Base-by-base conservation (phyloP, 139 green algal species). In the Diplosphaera chodatii region DNA sequence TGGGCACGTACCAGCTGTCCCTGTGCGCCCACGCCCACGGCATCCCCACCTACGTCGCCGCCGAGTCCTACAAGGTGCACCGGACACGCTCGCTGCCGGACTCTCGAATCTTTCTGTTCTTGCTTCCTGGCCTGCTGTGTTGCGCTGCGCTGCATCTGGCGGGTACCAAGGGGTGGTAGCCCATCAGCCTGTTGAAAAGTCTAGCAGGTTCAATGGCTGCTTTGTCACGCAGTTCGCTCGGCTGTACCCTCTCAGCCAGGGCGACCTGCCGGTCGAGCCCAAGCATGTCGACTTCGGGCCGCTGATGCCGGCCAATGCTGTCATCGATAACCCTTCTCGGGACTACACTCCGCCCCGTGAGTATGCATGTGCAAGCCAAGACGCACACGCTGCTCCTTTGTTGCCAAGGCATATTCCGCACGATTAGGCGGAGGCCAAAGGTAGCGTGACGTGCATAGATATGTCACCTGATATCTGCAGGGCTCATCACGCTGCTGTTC, bases 21-120 rank as follows among this genome's bases (percentile, higher is more conserved):
- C 63, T 94, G n/a, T 79, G 81, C 10, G 90, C 93, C 20, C 83
- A 90, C 66, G 88, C 85, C 27, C 81, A 91, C 40, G 84, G 84
- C 59, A 94, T 92, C 69, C 94, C 94, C 16, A 85, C 98, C 28
- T 98, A 98, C 70, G 91, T 97, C 15, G 93, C 94, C 4, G 91
- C 92, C 31, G 94, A 98, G 81, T 89, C 74, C 34, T 98, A 96
- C 83, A 98, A 98, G 74, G 74, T 75, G 41, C n/a, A n/a, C n/a
- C n/a, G n/a, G n/a, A n/a, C n/a, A n/a, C n/a, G n/a, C n/a, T n/a
- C n/a, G n/a, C n/a, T n/a, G n/a, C n/a, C n/a, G n/a, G n/a, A n/a
- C n/a, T n/a, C n/a, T n/a, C n/a, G n/a, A n/a, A n/a, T n/a, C n/a
- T n/a, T n/a, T n/a, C n/a, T n/a, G n/a, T n/a, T n/a, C n/a, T n/a